Evolutionary conservation across 192 early-diverging fungal species (phyloP), one percentile per base, ranked within the genome.

Genomic region (Cetraspora pellucida): DNA sequence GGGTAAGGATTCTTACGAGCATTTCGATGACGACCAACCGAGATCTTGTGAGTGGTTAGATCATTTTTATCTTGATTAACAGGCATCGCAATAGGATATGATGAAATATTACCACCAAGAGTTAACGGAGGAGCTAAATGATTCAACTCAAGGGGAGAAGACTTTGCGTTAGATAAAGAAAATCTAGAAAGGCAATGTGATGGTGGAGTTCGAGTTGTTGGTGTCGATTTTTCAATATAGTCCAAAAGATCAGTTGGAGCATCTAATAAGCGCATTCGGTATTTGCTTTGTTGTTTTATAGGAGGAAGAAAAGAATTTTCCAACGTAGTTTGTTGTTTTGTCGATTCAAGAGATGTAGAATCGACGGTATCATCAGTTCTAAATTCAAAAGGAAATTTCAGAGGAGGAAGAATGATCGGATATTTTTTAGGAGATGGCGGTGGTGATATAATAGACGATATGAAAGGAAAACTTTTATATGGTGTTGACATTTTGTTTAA

Each of bases 1-100:
- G 67, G 67, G 27, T 52, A 70, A 28, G 67, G 67, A 70, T 70
- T 70, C n/a, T 70, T 70, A 17, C 67, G 67, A 70, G 19, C 27
- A 6, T n/a, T 65, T 65, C 63, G 37, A 37, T 65, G 16, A 19
- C 63, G 28, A 0, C 63, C 63, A 65, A 30, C 28, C 19, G n/a
- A 30, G 19, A 65, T 10, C 8, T 43, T 65, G 10, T 37, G 37
- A 65, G 13, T 52, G 19, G 11, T 19, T 19, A 19, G 3, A 52
- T 52, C 50, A 19, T 52, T 19, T 19, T 13, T 52, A 37, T 37
- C 31, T 37, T 37, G 31, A 52, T 19, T 52, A 52, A 52, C 10
- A 19, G 2, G 2, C 49, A 52, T 52, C 10, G 49, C 3, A 52
- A 19, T 52, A 52, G 13, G 13, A 13, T 19, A 52, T 52, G 19